These are phyloP conservation scores for Tylopilus rubrobrunneus DNA, from an alignment of 768 basidiomycete species.

Conservation along the genomic window DNA sequence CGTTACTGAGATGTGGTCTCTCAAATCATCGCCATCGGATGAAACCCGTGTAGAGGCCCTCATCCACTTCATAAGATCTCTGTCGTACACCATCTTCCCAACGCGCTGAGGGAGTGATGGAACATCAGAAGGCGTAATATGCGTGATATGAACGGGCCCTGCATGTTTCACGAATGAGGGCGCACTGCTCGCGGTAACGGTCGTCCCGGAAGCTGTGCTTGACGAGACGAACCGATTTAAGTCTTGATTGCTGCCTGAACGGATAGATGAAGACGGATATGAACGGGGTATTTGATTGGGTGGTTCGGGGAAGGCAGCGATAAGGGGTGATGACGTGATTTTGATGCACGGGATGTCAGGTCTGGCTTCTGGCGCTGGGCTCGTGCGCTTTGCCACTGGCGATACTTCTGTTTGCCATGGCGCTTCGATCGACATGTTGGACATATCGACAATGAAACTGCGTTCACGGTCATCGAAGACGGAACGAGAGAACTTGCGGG, in stretches of 20 bases:
- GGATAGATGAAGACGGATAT: conserved; percentile 51
- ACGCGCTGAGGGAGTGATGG: conserved; percentile 71
- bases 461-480: conserved; percentile 42
- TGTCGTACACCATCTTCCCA: conserved; percentile 87
- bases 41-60: conserved; percentile 46
- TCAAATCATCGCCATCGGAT: conserved; percentile 28
- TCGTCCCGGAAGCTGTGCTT: conserved; percentile 76
- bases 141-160: conserved; percentile 73
- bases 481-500: conserved; percentile 38
- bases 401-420: conserved; percentile 28
- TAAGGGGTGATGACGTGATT: conserved; percentile 27
- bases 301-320: conserved; percentile 29
- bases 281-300: conserved; percentile 31
- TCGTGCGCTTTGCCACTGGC: conserved; percentile 9
- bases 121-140: conserved; percentile 78
- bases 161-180: conserved; percentile 84
- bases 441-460: conserved; percentile 38
- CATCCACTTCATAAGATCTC: conserved; percentile 81
- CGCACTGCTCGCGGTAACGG: conserved; percentile 65
- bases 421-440: conserved; percentile 43
- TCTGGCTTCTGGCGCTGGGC: conserved; percentile 3
- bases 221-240: conserved; percentile 88
- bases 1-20: conserved; percentile 29
- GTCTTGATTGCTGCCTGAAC: conserved; percentile 58
- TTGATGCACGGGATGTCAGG: conserved; percentile 23